Percentiles rank a stretch among this genome's conserved stretches.
phyloP scores from a whole-genome alignment of 148 eudicot species.

The Rhododendron molle region DNA sequence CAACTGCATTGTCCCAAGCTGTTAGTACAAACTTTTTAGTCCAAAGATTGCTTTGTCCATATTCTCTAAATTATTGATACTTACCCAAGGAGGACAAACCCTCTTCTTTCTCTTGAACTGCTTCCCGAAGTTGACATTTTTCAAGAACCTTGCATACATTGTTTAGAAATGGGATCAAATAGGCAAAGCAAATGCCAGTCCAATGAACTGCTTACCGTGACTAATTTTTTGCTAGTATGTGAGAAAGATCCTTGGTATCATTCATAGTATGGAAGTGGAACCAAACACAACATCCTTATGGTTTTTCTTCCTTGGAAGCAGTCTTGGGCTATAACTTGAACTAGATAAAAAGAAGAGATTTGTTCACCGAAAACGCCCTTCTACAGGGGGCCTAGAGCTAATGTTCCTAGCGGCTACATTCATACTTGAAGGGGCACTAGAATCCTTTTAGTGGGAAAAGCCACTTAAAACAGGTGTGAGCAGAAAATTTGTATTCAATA shows the following conservation, averaged over 20 bases:
- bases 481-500: not conserved
- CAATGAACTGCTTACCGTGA: not conserved
- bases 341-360: not conserved
- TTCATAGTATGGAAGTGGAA: not conserved
- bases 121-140: too few relatives aligned
- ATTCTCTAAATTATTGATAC: not conserved
- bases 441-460: not conserved
- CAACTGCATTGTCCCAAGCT: constrained; percentile 21
- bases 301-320: not conserved
- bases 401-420: not conserved
- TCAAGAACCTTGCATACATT: constrained; percentile 48
- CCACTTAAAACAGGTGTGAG: not conserved
- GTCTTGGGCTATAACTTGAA: not conserved
- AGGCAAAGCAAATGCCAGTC: not conserved
- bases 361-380: not conserved
- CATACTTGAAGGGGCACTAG: not conserved
- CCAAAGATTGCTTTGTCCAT: not conserved
- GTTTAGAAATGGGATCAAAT: not conserved
- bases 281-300: not conserved
- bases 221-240: not conserved
- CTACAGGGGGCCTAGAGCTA: not conserved
- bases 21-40: not conserved
- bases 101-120: too few relatives aligned
- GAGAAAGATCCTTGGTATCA: not conserved
- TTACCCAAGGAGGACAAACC: too few relatives aligned